Base-by-base conservation (phyloP, 768 basidiomycete species). In the Boletales sp. region DNA sequence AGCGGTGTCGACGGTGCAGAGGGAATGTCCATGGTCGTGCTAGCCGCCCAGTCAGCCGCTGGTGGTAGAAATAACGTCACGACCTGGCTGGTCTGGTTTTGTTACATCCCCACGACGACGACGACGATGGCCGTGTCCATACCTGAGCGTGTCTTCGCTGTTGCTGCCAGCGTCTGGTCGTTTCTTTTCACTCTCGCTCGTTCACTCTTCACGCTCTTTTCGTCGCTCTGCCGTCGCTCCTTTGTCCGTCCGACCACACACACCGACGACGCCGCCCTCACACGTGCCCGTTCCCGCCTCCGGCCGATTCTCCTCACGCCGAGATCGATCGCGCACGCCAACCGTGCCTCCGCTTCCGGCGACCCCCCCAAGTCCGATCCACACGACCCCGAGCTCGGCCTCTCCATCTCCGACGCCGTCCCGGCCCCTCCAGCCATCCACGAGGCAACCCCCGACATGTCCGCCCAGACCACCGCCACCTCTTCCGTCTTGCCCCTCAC, bases 1-100 rank as follows among this genome's bases (percentile, higher is more conserved):
- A 90, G 74, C 0, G 86, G 80, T 0, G 66, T 71, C 2, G 79
- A 79, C 10, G 81, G 78, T 2, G 81, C 77, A 5, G 87, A 88
- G 7, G 84, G 81, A 13, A 83, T 60, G 28, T 53, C 50, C 42
- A 49, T 37, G 39, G 17, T 33, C 10, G 32, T 33, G 32, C 55
- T 46, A 52, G 53, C 58, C 58, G 30, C 58, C 11, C 8, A n/a
- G 53, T 54, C 53, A 54, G 51, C 52, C 50, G 56, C 42, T 6
- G 31, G 31, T 8, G 18, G 2, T 52, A 48, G 43, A 55, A 48
- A 60, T 56, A 48, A 39, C 45, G 5, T 13, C n/a, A 33, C 12
- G n/a, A 18, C n/a, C 28, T 14, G n/a, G 8, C 10, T 35, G 33
- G 33, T 10, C 9, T 34, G 4, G 33, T 34, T 34, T 14, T 11